Evolutionary conservation across 805 yeast genomes (phyloP), one percentile per base, ranked within the genome.

Genomic region (Hanseniaspora lachancei): DNA sequence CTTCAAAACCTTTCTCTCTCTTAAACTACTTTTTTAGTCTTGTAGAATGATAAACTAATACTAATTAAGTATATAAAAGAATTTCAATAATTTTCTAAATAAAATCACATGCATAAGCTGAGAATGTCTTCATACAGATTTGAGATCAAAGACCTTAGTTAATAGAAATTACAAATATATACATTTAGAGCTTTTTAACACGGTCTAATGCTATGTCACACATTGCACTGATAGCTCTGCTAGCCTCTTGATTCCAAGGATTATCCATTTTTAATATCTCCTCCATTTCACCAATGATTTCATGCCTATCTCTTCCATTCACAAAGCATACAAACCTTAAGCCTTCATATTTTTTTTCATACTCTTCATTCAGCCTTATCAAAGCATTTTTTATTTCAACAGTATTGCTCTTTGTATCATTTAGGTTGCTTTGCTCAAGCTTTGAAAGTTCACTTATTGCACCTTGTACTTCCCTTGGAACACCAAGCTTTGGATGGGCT

Each of bases 401-500:
- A 13, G 60, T 36, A 57, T 76, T 74, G 32, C 72, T 76, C 10
- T 75, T 64, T 5, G 73, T 74, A 44, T 32, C 27, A 57, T 72
- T 72, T 40, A 89, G 72, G 13, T 82, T 78, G 57, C 75, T 77
- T 66, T 89, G 96, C 67, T 89, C 97, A 4, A 70, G 66, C 24
- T 74, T 70, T 1, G 95, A 85, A 63, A 85, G 89, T 4, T 68
- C 71, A 8, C 86, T 83, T 34, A 86, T 72, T 32, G 42, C 43
- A 56, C 58, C 35, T 12, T 55, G 35, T 2, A 41, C 47, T 13
- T 47, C 62, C 58, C 64, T 69, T 9, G 58, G 48, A 15, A 85
- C 86, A 0, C 97, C 97, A 18, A 89, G 71, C 56, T 96, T 73
- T 18, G 97, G 97, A 69, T 89, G 97, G 0, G 96, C 95, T 0